phyloP scores from a whole-genome alignment of 441 rosid species.

The Eugenia klotzschiana region DNA sequence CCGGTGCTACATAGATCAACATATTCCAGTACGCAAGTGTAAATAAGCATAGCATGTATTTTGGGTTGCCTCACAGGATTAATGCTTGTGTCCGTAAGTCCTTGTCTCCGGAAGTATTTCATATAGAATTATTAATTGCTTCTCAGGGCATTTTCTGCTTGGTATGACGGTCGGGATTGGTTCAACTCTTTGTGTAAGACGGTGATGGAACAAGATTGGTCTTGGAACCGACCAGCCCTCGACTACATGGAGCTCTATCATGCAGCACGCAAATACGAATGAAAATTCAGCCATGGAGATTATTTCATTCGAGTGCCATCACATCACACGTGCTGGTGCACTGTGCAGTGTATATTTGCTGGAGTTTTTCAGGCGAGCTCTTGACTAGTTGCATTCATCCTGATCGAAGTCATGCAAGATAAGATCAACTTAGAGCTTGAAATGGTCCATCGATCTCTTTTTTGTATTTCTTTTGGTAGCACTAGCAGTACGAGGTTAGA shows the following conservation, averaged over 20 bases:
- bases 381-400: background rate
- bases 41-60: background rate
- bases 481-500: background rate
- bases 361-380: background rate
- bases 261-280: conserved; percentile 49
- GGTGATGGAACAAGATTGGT: conserved; percentile 99
- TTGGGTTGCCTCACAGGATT: background rate
- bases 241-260: conserved; percentile 95
- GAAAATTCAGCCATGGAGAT: background rate
- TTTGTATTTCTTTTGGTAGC: background rate
- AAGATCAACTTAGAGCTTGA: background rate
- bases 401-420: background rate
- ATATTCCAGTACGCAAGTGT: background rate
- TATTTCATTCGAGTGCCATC: background rate
- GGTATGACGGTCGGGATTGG: conserved; percentile 73
- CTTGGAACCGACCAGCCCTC: conserved; percentile 97
- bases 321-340: background rate
- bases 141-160: conserved; percentile 78
- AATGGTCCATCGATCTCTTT: background rate
- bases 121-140: background rate
- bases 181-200: conserved; percentile 54
- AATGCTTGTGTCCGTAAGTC: background rate
- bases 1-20: no score
- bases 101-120: background rate
- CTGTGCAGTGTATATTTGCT: background rate